phyloP scores from a whole-genome alignment of 352 stramenopile genomes.

The Pythium rishiriense region DNA sequence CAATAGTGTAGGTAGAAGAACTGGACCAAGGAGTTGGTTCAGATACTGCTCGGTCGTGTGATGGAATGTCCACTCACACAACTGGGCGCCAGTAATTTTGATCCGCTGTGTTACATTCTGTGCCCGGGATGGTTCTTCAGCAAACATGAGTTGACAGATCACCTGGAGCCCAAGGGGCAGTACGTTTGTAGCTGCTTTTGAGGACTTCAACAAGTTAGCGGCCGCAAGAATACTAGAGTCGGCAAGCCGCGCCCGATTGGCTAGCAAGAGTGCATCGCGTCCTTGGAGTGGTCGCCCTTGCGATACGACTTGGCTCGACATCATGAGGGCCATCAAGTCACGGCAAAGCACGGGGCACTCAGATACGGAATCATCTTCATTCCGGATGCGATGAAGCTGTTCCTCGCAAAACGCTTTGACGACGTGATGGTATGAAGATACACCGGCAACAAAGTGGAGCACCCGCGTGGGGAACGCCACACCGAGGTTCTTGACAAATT shows the following conservation, averaged over 20 bases:
- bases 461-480: slow-evolving; percentile 2
- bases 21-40: slow-evolving; percentile 56
- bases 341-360: slow-evolving; percentile 42
- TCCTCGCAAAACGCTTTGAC: slow-evolving; percentile 74
- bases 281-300: slow-evolving; percentile 37
- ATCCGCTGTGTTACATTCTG: slow-evolving; percentile 59
- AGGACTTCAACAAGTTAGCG: slow-evolving; percentile 44
- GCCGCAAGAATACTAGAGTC: slow-evolving; percentile 66
- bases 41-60: slow-evolving; percentile 44
- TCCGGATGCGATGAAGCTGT: slow-evolving; percentile 55
- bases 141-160: slow-evolving; percentile 80
- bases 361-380: slow-evolving; percentile 53
- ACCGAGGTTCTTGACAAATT: slow-evolving; percentile 51
- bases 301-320: slow-evolving; percentile 63
- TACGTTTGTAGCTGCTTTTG: slow-evolving; percentile 54
- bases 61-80: slow-evolving; percentile 67
- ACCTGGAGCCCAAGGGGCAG: slow-evolving; percentile 69
- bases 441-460: slow-evolving; percentile 54
- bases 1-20: slow-evolving; percentile 68
- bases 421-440: slow-evolving; percentile 61
- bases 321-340: slow-evolving; percentile 49
- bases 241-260: slow-evolving; percentile 48
- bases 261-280: slow-evolving; percentile 39
- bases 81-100: slow-evolving; percentile 52
- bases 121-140: slow-evolving; percentile 43